Evolutionary conservation across 2,329 filamentous ascomycete species (phyloP).

Genomic region (Corniculantispora saksenae): DNA sequence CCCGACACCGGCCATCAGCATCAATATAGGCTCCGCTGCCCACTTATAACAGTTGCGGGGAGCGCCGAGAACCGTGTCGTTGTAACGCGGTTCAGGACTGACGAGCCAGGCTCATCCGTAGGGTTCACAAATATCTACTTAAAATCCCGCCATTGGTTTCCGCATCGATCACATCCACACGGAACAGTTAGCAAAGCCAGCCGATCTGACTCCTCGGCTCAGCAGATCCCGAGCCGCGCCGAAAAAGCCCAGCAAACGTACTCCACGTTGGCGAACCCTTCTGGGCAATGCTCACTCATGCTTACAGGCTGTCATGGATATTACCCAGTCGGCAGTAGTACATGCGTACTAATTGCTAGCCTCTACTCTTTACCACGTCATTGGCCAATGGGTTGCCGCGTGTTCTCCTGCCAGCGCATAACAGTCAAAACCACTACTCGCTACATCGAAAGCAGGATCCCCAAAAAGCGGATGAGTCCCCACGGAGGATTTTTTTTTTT

Average conservation of each 20-base stretch:
- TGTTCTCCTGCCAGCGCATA: no score
- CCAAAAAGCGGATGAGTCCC: no score
- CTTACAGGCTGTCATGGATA: not conserved
- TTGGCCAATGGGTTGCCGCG: no score
- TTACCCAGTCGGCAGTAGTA: not conserved
- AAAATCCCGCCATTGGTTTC: not conserved
- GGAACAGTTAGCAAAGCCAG: not conserved
- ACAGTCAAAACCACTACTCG: no score
- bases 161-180: not conserved
- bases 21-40: not conserved
- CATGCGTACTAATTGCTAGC: not conserved
- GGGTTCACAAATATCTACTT: not conserved
- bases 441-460: no score
- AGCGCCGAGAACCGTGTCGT: not conserved
- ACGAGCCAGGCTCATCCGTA: not conserved
- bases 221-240: slow-evolving; percentile 8
- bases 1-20: not conserved
- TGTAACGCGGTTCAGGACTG: not conserved
- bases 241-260: not conserved
- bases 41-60: not conserved
- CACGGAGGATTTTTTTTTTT: no score
- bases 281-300: not conserved
- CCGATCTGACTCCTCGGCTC: slow-evolving; percentile 4
- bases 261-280: slow-evolving; percentile 2
- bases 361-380: no score